phyloP scores from a whole-genome alignment of 257 asterid genomes.

The Asclepias syriaca region DNA sequence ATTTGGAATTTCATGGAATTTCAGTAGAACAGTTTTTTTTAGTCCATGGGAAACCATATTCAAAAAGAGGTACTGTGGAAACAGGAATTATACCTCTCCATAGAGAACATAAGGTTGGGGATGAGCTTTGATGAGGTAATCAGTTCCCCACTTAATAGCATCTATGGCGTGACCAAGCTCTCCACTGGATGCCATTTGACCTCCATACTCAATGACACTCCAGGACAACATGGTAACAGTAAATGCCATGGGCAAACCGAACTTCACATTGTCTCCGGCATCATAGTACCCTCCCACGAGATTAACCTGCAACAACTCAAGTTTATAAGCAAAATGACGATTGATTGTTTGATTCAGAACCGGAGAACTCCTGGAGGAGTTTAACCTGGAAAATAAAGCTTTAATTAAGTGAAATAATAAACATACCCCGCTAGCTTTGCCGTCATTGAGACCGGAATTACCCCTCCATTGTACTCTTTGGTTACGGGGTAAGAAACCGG shows the following conservation, averaged over 20 bases:
- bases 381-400: background rate
- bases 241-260: conserved; percentile 96
- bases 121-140: conserved; percentile 92
- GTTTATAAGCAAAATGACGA: background rate
- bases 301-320: conserved; percentile 64
- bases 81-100: conserved; percentile 57
- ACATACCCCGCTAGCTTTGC: conserved; percentile 74
- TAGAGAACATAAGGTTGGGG: conserved; percentile 79
- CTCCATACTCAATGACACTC: conserved; percentile 86
- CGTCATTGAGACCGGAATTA: conserved; percentile 87
- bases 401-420: background rate
- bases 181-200: conserved; percentile 66
- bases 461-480: conserved; percentile 93
- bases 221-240: conserved; percentile 91
- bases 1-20: background rate
- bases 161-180: conserved; percentile 79
- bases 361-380: background rate
- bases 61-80: background rate
- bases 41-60: background rate
- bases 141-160: conserved; percentile 98
- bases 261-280: conserved; percentile 97
- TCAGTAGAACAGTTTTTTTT: background rate
- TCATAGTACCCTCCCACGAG: conserved; percentile 97
- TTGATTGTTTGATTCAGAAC: too few species aligned
- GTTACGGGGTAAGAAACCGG: conserved; percentile 73